Evolutionary conservation across 129 eudicot genomes (phyloP).

Genomic region (Daucus carota): DNA sequence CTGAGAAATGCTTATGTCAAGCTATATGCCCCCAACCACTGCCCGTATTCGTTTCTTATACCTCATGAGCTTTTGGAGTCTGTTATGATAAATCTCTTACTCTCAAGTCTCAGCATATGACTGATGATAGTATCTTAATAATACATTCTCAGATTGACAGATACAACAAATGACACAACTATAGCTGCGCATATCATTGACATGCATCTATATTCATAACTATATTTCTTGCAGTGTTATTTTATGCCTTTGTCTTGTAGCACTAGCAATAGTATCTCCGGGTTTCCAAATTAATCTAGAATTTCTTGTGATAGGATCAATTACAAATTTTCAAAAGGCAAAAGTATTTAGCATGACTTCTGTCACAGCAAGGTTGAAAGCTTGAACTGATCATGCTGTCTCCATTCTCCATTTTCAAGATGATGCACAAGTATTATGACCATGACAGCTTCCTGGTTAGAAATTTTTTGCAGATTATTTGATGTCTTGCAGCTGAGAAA

Average conservation of each 20-base stretch:
- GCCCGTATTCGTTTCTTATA: slow-evolving; percentile 1
- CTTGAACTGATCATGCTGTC: background rate
- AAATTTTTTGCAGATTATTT: background rate
- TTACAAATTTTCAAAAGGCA: background rate
- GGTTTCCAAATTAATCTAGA: background rate
- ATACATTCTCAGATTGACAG: background rate
- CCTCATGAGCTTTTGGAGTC: background rate
- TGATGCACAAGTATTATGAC: background rate
- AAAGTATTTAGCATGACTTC: background rate
- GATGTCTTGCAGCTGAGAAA: background rate
- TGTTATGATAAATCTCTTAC: slow-evolving; percentile 4
- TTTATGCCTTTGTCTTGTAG: no score
- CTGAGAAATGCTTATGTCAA: background rate
- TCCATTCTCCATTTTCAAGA: background rate
- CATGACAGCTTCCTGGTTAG: no score
- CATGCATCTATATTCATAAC: background rate
- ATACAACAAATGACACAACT: background rate
- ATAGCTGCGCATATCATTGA: background rate
- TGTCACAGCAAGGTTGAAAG: background rate
- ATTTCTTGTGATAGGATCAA: background rate
- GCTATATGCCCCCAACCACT: background rate
- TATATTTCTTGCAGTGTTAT: background rate
- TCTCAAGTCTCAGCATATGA: background rate
- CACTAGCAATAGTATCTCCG: no score
- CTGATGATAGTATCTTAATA: background rate